A percentile compares a stretch with the other conserved stretches of the same genome.
Conservation (phyloP, 1,284 basidiomycete genomes). For the Rhodotorula sp. region DNA sequence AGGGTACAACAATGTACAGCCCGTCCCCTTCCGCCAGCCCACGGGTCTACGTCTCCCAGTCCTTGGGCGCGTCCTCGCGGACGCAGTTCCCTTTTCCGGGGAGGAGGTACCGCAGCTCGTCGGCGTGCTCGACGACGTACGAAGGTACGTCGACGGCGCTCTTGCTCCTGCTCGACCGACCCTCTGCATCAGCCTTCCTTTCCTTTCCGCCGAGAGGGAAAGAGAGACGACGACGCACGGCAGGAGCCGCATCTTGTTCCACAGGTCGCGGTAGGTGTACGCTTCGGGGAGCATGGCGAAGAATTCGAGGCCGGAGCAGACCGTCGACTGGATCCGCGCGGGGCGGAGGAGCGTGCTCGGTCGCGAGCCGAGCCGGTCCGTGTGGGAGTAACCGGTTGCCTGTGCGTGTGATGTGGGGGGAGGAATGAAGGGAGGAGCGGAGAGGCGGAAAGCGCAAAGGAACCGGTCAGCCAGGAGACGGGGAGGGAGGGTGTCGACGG, state of each 20-base stretch:
- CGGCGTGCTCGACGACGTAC: conserved; percentile 59
- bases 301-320: conserved; percentile 65
- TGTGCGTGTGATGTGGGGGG: no score
- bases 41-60: neutral
- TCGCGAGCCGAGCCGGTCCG: conserved; percentile 61
- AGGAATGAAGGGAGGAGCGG: no score
- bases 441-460: neutral
- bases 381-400: conserved; percentile 62
- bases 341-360: conserved; percentile 60
- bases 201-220: conserved; percentile 36
- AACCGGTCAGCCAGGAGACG: no score
- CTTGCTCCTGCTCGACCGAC: conserved; percentile 48
- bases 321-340: conserved; percentile 61
- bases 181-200: no score
- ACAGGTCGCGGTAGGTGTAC: conserved; percentile 54
- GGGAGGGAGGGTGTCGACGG: no score
- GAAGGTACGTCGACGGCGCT: conserved; percentile 60
- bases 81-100: conserved; percentile 53
- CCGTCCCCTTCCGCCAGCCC: no score
- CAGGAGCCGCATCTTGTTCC: conserved; percentile 31
- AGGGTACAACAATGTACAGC: no score
- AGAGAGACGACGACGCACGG: conserved; percentile 29
- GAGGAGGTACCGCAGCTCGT: conserved; percentile 61
- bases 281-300: conserved; percentile 68
- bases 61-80: conserved; percentile 26